Evolutionary conservation across 2,329 filamentous ascomycete species (phyloP).

Genomic region (Penicillium brevicompactum): DNA sequence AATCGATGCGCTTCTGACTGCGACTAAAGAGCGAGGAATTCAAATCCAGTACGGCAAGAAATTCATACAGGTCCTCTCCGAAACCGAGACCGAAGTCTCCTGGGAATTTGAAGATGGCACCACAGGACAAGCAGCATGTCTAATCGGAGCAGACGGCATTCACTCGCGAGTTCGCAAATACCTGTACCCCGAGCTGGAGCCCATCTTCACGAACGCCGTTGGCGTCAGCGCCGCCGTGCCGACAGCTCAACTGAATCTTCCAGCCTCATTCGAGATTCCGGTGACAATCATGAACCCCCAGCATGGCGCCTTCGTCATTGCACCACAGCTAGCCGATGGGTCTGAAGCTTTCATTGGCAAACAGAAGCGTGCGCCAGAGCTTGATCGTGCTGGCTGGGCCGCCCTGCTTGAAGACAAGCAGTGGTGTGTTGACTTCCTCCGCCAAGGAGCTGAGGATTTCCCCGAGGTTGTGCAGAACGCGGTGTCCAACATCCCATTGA

Average conservation of each 20-base stretch:
- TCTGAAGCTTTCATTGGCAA: constrained; percentile 54
- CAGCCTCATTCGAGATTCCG: constrained; percentile 43
- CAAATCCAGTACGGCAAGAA: constrained; percentile 52
- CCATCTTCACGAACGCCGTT: constrained; percentile 55
- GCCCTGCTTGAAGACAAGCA: constrained; percentile 43
- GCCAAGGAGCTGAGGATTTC: constrained; percentile 35
- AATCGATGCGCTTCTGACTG: constrained; percentile 51
- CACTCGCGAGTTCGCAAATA: constrained; percentile 58
- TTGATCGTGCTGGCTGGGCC: constrained; percentile 49
- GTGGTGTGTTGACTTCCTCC: constrained; percentile 40
- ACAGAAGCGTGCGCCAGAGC: constrained; percentile 43
- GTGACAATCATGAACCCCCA: constrained; percentile 47
- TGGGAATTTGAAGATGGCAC: constrained; percentile 54
- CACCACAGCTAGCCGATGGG: constrained; percentile 52
- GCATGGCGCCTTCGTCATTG: constrained; percentile 54
- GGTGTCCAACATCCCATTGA: constrained; percentile 36
- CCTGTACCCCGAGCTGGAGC: constrained; percentile 52
- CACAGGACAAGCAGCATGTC: constrained; percentile 41
- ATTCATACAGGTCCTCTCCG: constrained; percentile 48
- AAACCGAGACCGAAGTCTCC: constrained; percentile 44
- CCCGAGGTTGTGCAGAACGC: constrained; percentile 43
- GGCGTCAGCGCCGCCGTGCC: constrained; percentile 44
- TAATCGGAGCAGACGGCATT: constrained; percentile 63
- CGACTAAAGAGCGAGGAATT: constrained; percentile 42
- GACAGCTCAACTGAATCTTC: constrained; percentile 39